Conservation (phyloP, 257 asterid genomes). For the Penstemon eatonii region DNA sequence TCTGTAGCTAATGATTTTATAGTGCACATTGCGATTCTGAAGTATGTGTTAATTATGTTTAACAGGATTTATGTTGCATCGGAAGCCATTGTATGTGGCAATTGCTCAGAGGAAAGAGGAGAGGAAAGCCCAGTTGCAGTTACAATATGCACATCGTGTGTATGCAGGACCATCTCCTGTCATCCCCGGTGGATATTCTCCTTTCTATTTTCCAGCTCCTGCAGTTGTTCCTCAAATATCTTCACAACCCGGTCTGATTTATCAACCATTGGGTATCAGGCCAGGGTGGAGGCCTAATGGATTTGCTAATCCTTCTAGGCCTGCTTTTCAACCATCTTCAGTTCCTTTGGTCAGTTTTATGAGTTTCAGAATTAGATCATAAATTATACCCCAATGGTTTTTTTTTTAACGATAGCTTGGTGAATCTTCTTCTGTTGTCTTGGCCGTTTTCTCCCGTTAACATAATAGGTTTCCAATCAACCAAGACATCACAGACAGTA, state of each 20-base stretch:
- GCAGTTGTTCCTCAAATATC: slow-evolving; percentile 54
- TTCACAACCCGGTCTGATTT: slow-evolving; percentile 52
- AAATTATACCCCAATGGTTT: neutral
- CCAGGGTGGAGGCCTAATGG: slow-evolving; percentile 73
- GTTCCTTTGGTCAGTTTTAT: slow-evolving; percentile 56
- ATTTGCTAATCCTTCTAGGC: slow-evolving; percentile 46
- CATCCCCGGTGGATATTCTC: slow-evolving; percentile 63
- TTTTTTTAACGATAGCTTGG: too few species aligned
- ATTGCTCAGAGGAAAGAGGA: slow-evolving; percentile 93
- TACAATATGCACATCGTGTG: slow-evolving; percentile 54
- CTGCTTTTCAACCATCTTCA: slow-evolving; percentile 53
- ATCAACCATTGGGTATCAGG: slow-evolving; percentile 58
- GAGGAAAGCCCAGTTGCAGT: slow-evolving; percentile 64
- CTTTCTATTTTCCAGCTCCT: slow-evolving; percentile 49
- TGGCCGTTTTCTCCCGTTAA: neutral
- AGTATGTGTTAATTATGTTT: too few species aligned
- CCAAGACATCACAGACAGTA: slow-evolving; percentile 58
- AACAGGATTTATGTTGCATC: slow-evolving; percentile 65
- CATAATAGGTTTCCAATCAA: slow-evolving; percentile 48
- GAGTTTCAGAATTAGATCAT: neutral
- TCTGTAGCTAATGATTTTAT: too few species aligned
- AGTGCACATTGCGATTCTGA: too few species aligned
- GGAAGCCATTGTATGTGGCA: slow-evolving; percentile 75
- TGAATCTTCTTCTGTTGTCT: too few species aligned
- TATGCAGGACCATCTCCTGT: slow-evolving; percentile 43